Evolutionary conservation across 441 rosid genomes (phyloP), one percentile per base, ranked within the genome.

Genomic region (Gossypium aridum): DNA sequence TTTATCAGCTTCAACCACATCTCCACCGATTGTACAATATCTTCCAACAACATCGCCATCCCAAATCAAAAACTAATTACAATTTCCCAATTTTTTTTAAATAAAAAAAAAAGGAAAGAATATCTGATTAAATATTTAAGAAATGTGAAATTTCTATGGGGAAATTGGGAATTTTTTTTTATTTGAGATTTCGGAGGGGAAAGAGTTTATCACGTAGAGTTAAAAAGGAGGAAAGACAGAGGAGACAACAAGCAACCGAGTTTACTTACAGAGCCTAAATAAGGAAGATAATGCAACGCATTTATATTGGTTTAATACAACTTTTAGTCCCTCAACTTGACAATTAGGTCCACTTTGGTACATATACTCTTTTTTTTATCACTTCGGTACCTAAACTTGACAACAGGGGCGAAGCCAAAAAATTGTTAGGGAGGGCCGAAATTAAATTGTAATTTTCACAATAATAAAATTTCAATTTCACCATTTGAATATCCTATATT

Each of bases 11-110:
- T 90, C 72, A 93, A 71, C 89, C 90, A 90, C 26, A 82, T 78
- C 78, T 92, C 99, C 51, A 95, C 79, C 37, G 97, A 90, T 66
- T 82, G 81, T 61, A 89, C 83, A 37, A 95, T 87, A 20, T 95
- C 98, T 75, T 92, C 98, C 69, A 95, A 60, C 28, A 13, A 59
- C 80, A 89, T 43, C 20, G 91, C 85, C 99, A 95, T 95, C 0
- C 3, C 49, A 23, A 54, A 82, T 77, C 65, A 16, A 74, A 63
- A 13, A 67, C 61, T 23, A 9, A 9, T n/a, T 1, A 23, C 22
- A 22, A 23, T 54, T 34, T 7, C 7, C 65, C 54, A 25, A 3
- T 9, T 57, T 54, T 16, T 19, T 14, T 55, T 28, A 28, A 28
- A 28, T 28, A n/a, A n/a, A 3, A 28, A 60, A 12, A 7, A n/a